Conservation (phyloP, 2,329 filamentous ascomycete species). For the Ploettnerulaceae sp. region DNA sequence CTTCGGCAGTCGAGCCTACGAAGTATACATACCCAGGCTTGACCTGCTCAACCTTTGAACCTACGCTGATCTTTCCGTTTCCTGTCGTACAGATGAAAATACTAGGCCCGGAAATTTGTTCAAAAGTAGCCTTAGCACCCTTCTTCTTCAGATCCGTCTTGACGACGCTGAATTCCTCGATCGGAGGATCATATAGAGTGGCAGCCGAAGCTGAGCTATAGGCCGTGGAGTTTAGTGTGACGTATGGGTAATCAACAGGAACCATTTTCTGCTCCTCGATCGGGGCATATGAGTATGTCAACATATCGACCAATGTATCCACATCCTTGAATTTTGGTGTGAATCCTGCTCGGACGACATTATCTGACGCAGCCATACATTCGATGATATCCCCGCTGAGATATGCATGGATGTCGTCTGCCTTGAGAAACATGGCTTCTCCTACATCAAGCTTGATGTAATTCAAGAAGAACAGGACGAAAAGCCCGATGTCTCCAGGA, state of each 20-base stretch:
- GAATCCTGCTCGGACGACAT: constrained; percentile 94
- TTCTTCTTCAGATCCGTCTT: constrained; percentile 66
- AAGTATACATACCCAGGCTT: constrained; percentile 73
- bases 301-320: constrained; percentile 77
- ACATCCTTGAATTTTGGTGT: constrained; percentile 99
- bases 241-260: constrained; percentile 80
- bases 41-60: constrained; percentile 71
- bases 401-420: constrained; percentile 97
- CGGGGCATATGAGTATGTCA: constrained; percentile 93
- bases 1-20: constrained; percentile 82
- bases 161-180: constrained; percentile 92
- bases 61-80: constrained; percentile 77
- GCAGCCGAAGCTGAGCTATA: constrained; percentile 73
- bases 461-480: constrained; percentile 96
- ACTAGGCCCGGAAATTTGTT: constrained; percentile 80
- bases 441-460: constrained; percentile 82
- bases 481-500: constrained; percentile 83
- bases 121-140: constrained; percentile 82
- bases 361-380: constrained; percentile 99
- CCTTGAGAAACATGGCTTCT: constrained; percentile 92
- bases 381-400: constrained; percentile 92
- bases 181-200: constrained; percentile 86
- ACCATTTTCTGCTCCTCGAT: constrained; percentile 93
- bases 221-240: constrained; percentile 71
- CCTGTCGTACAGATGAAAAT: constrained; percentile 89